Evolutionary conservation across 441 rosid species (phyloP), one percentile per base, ranked within the genome.

Genomic region (Aleurites moluccanus): DNA sequence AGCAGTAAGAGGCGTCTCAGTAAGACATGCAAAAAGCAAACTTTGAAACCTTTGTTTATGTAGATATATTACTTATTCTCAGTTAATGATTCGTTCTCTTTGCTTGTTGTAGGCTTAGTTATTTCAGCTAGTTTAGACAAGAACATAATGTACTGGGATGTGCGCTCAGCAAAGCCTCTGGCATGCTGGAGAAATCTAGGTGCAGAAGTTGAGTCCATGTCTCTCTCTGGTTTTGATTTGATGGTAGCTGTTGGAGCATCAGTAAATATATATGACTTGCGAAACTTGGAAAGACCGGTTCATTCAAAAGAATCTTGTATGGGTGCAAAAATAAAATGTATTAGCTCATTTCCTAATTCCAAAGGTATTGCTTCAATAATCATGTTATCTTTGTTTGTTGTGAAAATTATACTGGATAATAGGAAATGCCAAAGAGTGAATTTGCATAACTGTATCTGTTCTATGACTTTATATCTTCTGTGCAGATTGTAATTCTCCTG

Each of bases 111-210:
- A 94, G 98, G 91, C 78, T 89, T 77, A 77, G 81, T 88, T 56
- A 70, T 94, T 75, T 85, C 90, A 59, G 79, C 92, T 57, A 92
- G 97, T 61, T 82, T 89, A 80, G 98, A 94, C 88, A 90, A 84
- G 78, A 90, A 74, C 83, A 79, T 92, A 63, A 83, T 78, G 72
- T 78, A 81, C 49, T 88, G 94, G 97, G 98, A 94, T 85, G 70
- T 65, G 30, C 85, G 91, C 65, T 78, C 64, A 55, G 78, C 80
- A 59, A 82, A 83, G 64, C 64, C 81, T 75, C 78, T 73, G 53
- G 67, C 77, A 3, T 75, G 66, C 73, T 38, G 66, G 21, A 85
- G 69, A 83, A 78, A 76, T 76, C 66, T 84, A 75, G 85, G 77
- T 77, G 87, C 76, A 28, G 87, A 86, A 77, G 90, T 85, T 66